These are phyloP conservation scores for Thermomyces lanuginosus DNA, from an alignment of 2,329 filamentous ascomycete genomes.

Conservation along the genomic window DNA sequence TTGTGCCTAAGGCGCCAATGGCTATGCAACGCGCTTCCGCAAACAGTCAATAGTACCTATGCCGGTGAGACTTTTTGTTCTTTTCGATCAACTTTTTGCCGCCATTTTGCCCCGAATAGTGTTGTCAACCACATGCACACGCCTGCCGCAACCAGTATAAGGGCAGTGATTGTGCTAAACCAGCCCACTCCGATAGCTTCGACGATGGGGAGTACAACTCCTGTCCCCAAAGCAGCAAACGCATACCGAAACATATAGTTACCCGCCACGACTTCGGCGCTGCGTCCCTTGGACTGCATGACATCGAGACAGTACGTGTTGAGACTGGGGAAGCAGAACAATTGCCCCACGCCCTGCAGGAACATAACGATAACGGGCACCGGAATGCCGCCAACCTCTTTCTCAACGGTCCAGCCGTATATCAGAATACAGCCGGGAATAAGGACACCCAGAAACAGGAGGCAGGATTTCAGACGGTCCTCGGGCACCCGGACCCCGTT, in stretches of 20 bases:
- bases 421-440: conserved; percentile 50
- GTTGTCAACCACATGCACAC: conserved; percentile 33
- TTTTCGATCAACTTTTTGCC: conserved; percentile 38
- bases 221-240: conserved; percentile 54
- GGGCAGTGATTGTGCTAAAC: conserved; percentile 55
- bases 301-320: conserved; percentile 75
- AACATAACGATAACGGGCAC: conserved; percentile 57
- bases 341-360: conserved; percentile 54
- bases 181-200: conserved; percentile 61
- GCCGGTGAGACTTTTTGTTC: too few relatives aligned
- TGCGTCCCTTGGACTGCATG: conserved; percentile 45
- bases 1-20: too few relatives aligned
- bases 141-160: conserved; percentile 37
- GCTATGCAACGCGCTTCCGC: too few relatives aligned
- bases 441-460: conserved; percentile 40
- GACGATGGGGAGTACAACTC: conserved; percentile 57
- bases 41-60: too few relatives aligned
- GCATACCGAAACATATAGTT: conserved; percentile 68
- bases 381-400: conserved; percentile 37
- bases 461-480: conserved; percentile 46
- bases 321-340: conserved; percentile 59
- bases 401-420: conserved; percentile 50
- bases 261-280: conserved; percentile 59
- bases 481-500: conserved; percentile 46
- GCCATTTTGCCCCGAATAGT: conserved; percentile 36